phyloP scores from a whole-genome alignment of 768 basidiomycete genomes.

The Naematelia aurantialba region DNA sequence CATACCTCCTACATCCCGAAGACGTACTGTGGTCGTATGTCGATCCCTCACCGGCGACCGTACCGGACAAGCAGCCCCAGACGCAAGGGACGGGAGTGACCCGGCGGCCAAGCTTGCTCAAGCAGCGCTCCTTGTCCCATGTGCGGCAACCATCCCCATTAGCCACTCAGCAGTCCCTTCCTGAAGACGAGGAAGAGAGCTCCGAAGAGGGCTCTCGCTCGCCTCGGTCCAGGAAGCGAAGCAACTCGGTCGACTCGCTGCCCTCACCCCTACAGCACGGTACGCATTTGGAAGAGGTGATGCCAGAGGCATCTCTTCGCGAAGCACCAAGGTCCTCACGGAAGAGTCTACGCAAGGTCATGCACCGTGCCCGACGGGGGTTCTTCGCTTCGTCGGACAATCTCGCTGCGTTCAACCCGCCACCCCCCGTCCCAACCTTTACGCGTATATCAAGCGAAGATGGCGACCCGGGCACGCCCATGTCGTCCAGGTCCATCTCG shows the following conservation, averaged over 20 bases:
- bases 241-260: slow-evolving; percentile 1
- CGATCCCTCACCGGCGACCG: slow-evolving; percentile 9
- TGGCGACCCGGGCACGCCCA: slow-evolving; percentile 22
- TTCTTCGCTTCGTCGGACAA: slow-evolving; percentile 5
- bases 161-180: slow-evolving; percentile 16
- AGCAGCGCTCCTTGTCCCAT: slow-evolving; percentile 17
- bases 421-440: not conserved
- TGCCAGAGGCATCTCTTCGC: not conserved
- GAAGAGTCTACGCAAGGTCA: slow-evolving; percentile 10
- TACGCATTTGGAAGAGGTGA: not conserved
- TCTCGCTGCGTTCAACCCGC: not conserved
- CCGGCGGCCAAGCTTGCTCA: not conserved
- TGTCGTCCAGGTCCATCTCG: slow-evolving; percentile 28
- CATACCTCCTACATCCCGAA: slow-evolving; percentile 41
- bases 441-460: not conserved
- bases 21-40: slow-evolving; percentile 31
- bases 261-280: not conserved
- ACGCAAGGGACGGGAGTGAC: not conserved
- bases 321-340: slow-evolving; percentile 13
- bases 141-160: slow-evolving; percentile 21
- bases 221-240: not conserved
- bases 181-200: slow-evolving; percentile 1
- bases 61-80: not conserved
- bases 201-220: no score
- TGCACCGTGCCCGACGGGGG: slow-evolving; percentile 7